Evolutionary conservation across 2,329 filamentous ascomycete genomes (phyloP).

Genomic region (Monosporascus sp.): DNA sequence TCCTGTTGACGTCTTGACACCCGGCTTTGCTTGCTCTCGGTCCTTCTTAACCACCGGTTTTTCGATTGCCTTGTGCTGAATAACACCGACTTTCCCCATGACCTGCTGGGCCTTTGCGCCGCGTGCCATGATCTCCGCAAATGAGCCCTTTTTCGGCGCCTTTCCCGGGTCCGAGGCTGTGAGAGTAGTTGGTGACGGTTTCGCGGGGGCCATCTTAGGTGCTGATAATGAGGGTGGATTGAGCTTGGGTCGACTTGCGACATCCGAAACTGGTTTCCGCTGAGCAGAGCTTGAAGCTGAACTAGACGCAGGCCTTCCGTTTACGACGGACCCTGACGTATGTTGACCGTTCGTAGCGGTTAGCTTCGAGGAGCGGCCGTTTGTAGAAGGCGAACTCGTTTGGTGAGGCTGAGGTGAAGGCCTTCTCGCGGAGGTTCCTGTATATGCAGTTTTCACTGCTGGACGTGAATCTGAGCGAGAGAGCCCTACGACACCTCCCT

Average conservation of each 20-base stretch:
- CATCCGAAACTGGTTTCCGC: conserved; percentile 13
- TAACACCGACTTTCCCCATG: conserved; percentile 61
- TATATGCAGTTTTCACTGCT: conserved; percentile 16
- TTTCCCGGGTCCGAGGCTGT: conserved; percentile 26
- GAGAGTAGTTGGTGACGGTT: conserved; percentile 22
- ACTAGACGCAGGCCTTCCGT: conserved; percentile 10
- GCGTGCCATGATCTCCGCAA: conserved; percentile 68
- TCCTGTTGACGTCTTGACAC: conserved; percentile 24
- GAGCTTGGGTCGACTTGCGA: conserved; percentile 16
- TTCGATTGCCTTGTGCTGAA: conserved; percentile 70
- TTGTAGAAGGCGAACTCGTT: conserved; percentile 18
- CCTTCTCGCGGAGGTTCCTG: conserved; percentile 17
- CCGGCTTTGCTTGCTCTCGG: conserved; percentile 39
- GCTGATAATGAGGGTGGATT: conserved; percentile 10
- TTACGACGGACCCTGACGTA: conserved; percentile 9
- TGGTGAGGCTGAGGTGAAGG: conserved; percentile 25
- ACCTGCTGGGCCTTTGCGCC: conserved; percentile 61
- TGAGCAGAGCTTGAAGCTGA: conserved; percentile 6
- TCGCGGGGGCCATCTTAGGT: conserved; percentile 18
- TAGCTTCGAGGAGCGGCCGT: conserved; percentile 19
- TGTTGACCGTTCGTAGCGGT: conserved; percentile 16
- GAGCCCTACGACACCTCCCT: conserved; percentile 16
- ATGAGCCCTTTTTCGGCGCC: conserved; percentile 67
- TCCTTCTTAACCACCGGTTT: conserved; percentile 55
- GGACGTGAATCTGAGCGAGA: conserved; percentile 17